Evolutionary conservation across 2,329 filamentous ascomycete genomes (phyloP).

Genomic region (Chaetomium strumarium): DNA sequence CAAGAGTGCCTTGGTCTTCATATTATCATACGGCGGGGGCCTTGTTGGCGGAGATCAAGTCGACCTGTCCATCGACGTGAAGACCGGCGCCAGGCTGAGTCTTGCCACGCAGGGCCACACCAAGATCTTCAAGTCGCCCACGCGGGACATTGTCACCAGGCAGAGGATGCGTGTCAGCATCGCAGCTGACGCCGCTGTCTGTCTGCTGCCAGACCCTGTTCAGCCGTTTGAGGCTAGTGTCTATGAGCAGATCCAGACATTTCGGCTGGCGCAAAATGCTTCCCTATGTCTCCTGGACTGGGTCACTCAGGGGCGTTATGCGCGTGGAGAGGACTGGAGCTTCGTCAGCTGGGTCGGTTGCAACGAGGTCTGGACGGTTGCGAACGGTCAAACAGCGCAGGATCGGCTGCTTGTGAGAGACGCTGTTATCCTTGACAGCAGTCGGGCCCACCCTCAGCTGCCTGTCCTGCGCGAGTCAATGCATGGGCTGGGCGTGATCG

Average conservation of each 20-base stretch:
- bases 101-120: slow-evolving; percentile 74
- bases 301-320: slow-evolving; percentile 82
- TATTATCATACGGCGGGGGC: slow-evolving; percentile 91
- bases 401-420: slow-evolving; percentile 74
- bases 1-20: slow-evolving; percentile 72
- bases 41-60: slow-evolving; percentile 84
- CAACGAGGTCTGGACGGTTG: slow-evolving; percentile 72
- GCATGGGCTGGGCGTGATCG: slow-evolving; percentile 70
- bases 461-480: slow-evolving; percentile 55
- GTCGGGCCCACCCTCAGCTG: slow-evolving; percentile 34
- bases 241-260: slow-evolving; percentile 79
- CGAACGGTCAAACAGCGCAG: slow-evolving; percentile 30
- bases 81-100: slow-evolving; percentile 58
- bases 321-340: slow-evolving; percentile 84
- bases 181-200: slow-evolving; percentile 47
- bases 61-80: slow-evolving; percentile 63
- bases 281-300: slow-evolving; percentile 84
- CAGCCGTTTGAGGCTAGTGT: slow-evolving; percentile 82
- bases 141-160: slow-evolving; percentile 48
- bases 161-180: slow-evolving; percentile 51
- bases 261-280: slow-evolving; percentile 52
- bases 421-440: slow-evolving; percentile 66
- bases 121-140: slow-evolving; percentile 83
- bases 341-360: slow-evolving; percentile 72
- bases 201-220: slow-evolving; percentile 80